Base-by-base conservation (phyloP, 2,329 filamentous ascomycete species). In the Colletotrichum orchidophilum region DNA sequence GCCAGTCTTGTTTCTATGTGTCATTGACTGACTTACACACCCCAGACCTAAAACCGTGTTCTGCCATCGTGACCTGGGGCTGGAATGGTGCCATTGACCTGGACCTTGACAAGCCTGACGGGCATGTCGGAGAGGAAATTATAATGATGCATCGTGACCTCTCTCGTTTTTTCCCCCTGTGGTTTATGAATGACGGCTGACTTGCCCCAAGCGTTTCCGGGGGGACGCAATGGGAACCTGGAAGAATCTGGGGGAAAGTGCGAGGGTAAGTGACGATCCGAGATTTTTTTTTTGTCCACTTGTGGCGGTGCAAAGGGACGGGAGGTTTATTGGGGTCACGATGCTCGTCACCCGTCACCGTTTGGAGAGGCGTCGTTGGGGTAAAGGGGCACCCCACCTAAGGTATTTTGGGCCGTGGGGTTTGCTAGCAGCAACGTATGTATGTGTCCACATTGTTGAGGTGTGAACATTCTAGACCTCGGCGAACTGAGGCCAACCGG, bases 261-360 rank as follows among this genome's bases (percentile, higher is more conserved):
- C 39, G 35, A 66, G 54, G 58, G 33, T 64, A 71, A 68, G 64
- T 59, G 58, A 68, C 58, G 64, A 63, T 68, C 58, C 49, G 68
- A 71, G 57, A 58, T 71, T 70, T 67, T 63, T 71, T 70, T 67
- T 52, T n/a, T 3, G 12, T 35, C 26, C 52, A 42, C 31, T 63
- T 68, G 58, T 68, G 64, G 58, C 53, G 52, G 68, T 71, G 58
- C 39, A 63, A n/a, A n/a, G n/a, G n/a, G n/a, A n/a, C n/a, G n/a
- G 57, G 63, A 58, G 66, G 62, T 52, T 58, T 53, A 18, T 62
- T 50, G 42, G 58, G 63, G 57, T 39, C 50, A 61, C 58, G 42
- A 61, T 52, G 60, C 55, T 50, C 50, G 61, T 21, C 50, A 62
- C 46, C 58, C 3, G n/a, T 50, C 39, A 50, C 7, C 26, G 35